Conservation (phyloP, 2,329 filamentous ascomycete genomes). For the Aaosphaeria arxii region DNA sequence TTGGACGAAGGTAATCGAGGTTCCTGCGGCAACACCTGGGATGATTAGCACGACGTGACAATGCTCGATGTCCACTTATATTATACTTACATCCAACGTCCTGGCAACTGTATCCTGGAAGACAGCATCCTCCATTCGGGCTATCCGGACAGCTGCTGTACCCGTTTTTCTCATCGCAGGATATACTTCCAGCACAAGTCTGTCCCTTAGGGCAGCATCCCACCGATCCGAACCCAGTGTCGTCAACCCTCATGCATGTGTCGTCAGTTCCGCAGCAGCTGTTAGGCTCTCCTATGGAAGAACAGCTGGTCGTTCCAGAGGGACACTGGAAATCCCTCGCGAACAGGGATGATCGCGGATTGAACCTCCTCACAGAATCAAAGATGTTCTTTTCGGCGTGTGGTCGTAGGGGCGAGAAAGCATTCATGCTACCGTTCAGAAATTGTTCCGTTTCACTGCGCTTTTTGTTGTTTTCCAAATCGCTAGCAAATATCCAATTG, state of each 20-base stretch:
- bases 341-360: conserved; percentile 37
- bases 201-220: conserved; percentile 71
- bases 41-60: background rate
- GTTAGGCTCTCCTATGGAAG: conserved; percentile 61
- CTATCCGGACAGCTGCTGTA: conserved; percentile 64
- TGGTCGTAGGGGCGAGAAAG: conserved; percentile 24
- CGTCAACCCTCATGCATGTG: conserved; percentile 62
- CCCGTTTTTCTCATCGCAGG: conserved; percentile 56
- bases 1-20: conserved; percentile 27
- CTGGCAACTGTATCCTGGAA: conserved; percentile 67
- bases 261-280: conserved; percentile 70
- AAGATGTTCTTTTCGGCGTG: conserved; percentile 29
- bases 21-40: conserved; percentile 26
- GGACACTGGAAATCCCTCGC: conserved; percentile 66
- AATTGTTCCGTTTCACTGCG: conserved; percentile 4
- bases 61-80: background rate
- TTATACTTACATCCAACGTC: conserved; percentile 64
- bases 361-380: conserved; percentile 37
- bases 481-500: conserved; percentile 54
- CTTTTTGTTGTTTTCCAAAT: conserved; percentile 8
- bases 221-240: conserved; percentile 63
- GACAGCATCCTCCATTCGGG: conserved; percentile 72
- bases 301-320: conserved; percentile 62
- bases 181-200: conserved; percentile 62
- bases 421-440: conserved; percentile 19